Percentiles rank a stretch among this genome's conserved stretches.
phyloP scores from a whole-genome alignment of 148 eudicot species.

The Rhododendron molle region DNA sequence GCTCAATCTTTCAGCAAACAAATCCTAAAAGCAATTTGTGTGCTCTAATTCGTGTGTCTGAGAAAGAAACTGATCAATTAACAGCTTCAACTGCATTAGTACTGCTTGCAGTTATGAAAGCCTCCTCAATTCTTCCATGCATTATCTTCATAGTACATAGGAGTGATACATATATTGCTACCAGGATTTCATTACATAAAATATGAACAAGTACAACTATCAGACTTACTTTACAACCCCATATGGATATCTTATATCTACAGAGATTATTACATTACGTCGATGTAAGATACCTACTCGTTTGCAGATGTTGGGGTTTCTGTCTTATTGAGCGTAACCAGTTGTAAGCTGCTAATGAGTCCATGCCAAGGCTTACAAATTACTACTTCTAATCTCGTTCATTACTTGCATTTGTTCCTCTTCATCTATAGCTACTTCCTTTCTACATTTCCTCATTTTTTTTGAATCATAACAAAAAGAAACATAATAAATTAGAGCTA shows the following conservation, averaged over 20 bases:
- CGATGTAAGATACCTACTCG: constrained; percentile 4
- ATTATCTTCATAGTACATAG: no score
- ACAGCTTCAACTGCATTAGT: neutral
- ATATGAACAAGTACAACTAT: neutral
- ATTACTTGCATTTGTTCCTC: constrained; percentile 12
- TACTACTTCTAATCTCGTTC: constrained; percentile 10
- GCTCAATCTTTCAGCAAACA: constrained; percentile 45
- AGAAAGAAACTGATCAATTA: neutral
- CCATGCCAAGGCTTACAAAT: constrained; percentile 3
- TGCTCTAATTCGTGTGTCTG: neutral
- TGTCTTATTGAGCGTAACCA: constrained; percentile 20
- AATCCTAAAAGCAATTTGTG: constrained; percentile 11
- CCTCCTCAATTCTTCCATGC: neutral
- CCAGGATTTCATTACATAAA: neutral
- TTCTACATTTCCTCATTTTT: neutral
- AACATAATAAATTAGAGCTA: no score
- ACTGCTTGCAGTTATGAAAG: neutral
- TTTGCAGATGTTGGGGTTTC: constrained; percentile 1
- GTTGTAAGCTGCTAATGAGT: neutral
- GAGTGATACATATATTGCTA: neutral
- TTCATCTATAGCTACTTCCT: neutral
- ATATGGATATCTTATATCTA: neutral
- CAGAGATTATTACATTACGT: constrained; percentile 4
- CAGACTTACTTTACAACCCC: neutral
- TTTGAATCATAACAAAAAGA: no score